These are phyloP conservation scores for Trifolium pratense DNA, from an alignment of 306 rosid species.

Conservation along the genomic window DNA sequence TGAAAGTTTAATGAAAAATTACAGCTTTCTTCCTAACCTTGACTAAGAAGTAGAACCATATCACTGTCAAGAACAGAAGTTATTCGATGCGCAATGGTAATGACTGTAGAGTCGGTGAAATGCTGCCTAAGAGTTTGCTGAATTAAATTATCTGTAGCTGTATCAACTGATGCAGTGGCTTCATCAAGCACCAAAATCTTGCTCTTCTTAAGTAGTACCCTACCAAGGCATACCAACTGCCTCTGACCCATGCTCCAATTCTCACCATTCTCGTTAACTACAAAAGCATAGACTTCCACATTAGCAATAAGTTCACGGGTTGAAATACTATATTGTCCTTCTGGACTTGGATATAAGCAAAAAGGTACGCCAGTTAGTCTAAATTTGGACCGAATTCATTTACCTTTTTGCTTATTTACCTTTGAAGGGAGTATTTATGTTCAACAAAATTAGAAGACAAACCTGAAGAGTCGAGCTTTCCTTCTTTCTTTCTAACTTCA, in stretches of 20 bases:
- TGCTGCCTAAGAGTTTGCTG: conserved; percentile 75
- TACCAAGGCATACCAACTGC: conserved; percentile 90
- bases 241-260: conserved; percentile 99
- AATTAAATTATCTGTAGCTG: conserved; percentile 87
- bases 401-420: neutral
- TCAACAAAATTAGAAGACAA: conserved; percentile 14
- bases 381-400: neutral
- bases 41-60: conserved; percentile 82
- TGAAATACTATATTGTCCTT: neutral
- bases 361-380: neutral
- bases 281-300: conserved; percentile 26
- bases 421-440: neutral
- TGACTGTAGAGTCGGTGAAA: conserved; percentile 67
- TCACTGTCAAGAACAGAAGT: conserved; percentile 81
- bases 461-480: conserved; percentile 82
- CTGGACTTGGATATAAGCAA: neutral
- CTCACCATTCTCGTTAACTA: conserved; percentile 84
- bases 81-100: conserved; percentile 84
- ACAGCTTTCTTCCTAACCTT: conserved; percentile 51
- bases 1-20: neutral
- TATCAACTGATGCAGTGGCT: conserved; percentile 90
- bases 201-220: conserved; percentile 77
- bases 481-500: conserved; percentile 82
- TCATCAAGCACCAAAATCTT: conserved; percentile 87
- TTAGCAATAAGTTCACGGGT: conserved; percentile 14